Evolutionary conservation across 2,329 filamentous ascomycete genomes (phyloP), one percentile per base, ranked within the genome.

Genomic region (Ceratocystis albifundus): DNA sequence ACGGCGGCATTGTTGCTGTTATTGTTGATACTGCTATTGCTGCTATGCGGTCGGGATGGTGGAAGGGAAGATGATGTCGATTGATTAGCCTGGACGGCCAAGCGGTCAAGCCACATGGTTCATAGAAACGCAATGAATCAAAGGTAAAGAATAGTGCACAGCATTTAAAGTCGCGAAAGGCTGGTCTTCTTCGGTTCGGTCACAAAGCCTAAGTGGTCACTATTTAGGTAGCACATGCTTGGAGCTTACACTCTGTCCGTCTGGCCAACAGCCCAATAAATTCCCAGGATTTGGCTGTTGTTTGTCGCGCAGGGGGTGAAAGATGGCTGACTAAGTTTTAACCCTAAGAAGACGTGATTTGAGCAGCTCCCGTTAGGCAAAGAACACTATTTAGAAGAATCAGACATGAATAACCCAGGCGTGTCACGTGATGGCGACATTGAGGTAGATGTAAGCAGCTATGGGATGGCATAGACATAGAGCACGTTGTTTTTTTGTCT

Each of bases 91-190:
- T 88, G 86, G 71, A 82, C 85, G 70, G 88, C 87, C 70, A 96
- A 85, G 74, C 91, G 88, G 78, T 96, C 91, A 73, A 95, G 85
- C 91, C 91, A 96, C 90, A 96, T 96, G 72, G 72, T 76, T 72
- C n/a, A 17, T 10, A 61, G 15, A 25, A 46, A 36, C 20, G 30
- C 4, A 20, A 45, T 5, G 28, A 28, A 61, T 15, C 20, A 22
- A 57, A 15, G 32, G 59, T 8, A 65, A 65, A 48, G 22, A 41
- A 65, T 45, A n/a, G 10, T 36, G 20, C 20, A 17, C 15, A 6
- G 25, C 22, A 53, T 28, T 28, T 22, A 53, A 53, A 15, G 17
- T 53, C 48, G 61, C 25, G 15, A 59, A 36, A 30, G 15, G 10
- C 55, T 4, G 17, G 22, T 25, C 20, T 53, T 30, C 17, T 59